Base-by-base conservation (phyloP, 164 flowering plant genomes). In the Saururus chinensis region DNA sequence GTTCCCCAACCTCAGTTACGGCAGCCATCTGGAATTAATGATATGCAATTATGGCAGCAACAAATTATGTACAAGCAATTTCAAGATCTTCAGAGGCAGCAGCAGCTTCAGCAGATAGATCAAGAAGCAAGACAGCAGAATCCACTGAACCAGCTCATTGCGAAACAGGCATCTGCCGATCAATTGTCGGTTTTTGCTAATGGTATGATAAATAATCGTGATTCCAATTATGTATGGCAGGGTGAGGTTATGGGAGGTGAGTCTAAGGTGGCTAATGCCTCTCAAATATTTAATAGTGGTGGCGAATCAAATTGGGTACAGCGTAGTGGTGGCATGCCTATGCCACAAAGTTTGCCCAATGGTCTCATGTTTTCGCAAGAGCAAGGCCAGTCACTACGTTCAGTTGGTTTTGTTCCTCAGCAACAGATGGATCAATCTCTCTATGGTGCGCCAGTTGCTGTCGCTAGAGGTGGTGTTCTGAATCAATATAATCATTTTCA, bases 21-120 rank as follows among this genome's bases (percentile, higher is more conserved):
- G 71, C 82, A 79, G 73, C 84, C 73, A 65, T 68, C 77, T 63
- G 82, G 82, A 25, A 51, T 68, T 19, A 70, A 24, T 77, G 89
- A 84, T 57, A 74, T 79, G 70, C 80, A 76, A 67, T 60, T 77
- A 64, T 70, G 82, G 76, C 91, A 85, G 72, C 87, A 80, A 61
- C 88, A 84, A 1, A 21, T 80, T 5, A 78, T 89, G 85, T 53
- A 73, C 55, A 84, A 81, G 70, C 86, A 85, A 72, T 57, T 84
- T 66, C 88, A 86, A 72, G 89, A 81, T 56, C 64, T 85, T 71
- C 89, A 82, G 75, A 77, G 80, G 73, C 82, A 80, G 73, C 82
- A 80, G 67, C 91, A 85, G 45, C 68, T 80, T 64, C 84, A 79
- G 61, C 80, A 81, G 64, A 64, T 84, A 5, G 76, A 77, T 57